Conservation (phyloP, 1,284 basidiomycete species). For the Taiwanofungus camphoratus region DNA sequence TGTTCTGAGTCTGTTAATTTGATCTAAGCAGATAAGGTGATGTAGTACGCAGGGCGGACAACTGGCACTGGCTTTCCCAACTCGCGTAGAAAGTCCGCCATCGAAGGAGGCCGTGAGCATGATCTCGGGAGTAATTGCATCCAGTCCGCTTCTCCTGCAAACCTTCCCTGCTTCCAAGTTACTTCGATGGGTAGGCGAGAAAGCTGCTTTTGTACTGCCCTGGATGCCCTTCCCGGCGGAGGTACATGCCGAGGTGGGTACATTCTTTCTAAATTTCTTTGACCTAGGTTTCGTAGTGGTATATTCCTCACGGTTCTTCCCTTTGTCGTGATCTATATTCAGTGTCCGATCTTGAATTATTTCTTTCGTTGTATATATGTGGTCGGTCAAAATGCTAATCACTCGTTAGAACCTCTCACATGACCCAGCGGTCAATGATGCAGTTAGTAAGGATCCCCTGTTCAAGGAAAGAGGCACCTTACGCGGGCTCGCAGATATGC, state of each 20-base stretch:
- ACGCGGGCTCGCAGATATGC: slow-evolving; percentile 67
- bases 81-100: slow-evolving; percentile 35
- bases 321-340: too few species aligned
- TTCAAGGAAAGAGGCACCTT: slow-evolving; percentile 59
- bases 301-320: too few species aligned
- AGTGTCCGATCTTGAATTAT: too few species aligned
- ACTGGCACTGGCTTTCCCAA: slow-evolving; percentile 56
- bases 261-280: too few species aligned
- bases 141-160: slow-evolving; percentile 64
- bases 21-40: not conserved
- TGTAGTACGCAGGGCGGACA: slow-evolving; percentile 54
- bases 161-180: slow-evolving; percentile 51
- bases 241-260: slow-evolving; percentile 51
- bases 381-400: too few species aligned
- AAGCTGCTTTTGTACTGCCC: slow-evolving; percentile 43
- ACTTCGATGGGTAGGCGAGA: slow-evolving; percentile 47
- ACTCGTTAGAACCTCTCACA: slow-evolving; percentile 55
- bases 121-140: slow-evolving; percentile 62
- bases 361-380: too few species aligned
- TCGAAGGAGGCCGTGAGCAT: slow-evolving; percentile 35
- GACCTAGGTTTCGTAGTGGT: too few species aligned
- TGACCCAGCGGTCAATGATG: slow-evolving; percentile 51
- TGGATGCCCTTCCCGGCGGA: slow-evolving; percentile 54
- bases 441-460: slow-evolving; percentile 62
- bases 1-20: slow-evolving; percentile 14